Conservation (phyloP, 2,329 filamentous ascomycete genomes). For the Talaromyces sp. region DNA sequence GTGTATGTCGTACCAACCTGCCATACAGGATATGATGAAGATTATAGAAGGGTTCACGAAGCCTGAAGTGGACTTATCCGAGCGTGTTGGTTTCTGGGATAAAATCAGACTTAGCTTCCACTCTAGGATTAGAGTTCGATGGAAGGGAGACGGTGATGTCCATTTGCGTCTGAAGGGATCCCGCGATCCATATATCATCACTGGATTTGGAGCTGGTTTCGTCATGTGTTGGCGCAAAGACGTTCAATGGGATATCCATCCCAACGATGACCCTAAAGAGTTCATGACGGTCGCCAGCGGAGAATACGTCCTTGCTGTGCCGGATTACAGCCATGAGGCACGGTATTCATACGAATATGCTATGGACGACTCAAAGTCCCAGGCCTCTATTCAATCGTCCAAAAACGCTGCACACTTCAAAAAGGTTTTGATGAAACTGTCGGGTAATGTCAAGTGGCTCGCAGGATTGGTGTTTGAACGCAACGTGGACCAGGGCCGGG, state of each 20-base stretch:
- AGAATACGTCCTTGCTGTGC: constrained; percentile 89
- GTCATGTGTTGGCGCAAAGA: constrained; percentile 98
- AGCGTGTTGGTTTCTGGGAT: constrained; percentile 96
- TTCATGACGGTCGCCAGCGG: constrained; percentile 96
- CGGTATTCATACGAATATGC: constrained; percentile 53
- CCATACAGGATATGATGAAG: constrained; percentile 99
- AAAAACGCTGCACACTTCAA: constrained; percentile 83
- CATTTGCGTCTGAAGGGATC: constrained; percentile 87
- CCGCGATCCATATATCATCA: constrained; percentile 88
- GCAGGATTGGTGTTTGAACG: constrained; percentile 89
- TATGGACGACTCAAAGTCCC: constrained; percentile 51
- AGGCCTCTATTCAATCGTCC: constrained; percentile 56
- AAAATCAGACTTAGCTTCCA: constrained; percentile 94
- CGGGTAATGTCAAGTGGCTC: constrained; percentile 90
- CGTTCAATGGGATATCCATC: constrained; percentile 79
- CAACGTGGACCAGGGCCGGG: constrained; percentile 68
- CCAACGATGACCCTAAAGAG: constrained; percentile 78
- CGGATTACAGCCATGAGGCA: constrained; percentile 86
- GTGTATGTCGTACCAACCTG: constrained; percentile 96
- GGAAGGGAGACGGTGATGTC: constrained; percentile 94
- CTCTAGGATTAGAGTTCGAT: constrained; percentile 79
- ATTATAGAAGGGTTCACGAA: constrained; percentile 97
- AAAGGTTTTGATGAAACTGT: constrained; percentile 98
- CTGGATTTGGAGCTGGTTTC: constrained; percentile 87
- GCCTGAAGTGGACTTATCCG: constrained; percentile 86